Evolutionary conservation across 2,329 filamentous ascomycete genomes (phyloP), one percentile per base, ranked within the genome.

Genomic region (Cladosporium sp.): DNA sequence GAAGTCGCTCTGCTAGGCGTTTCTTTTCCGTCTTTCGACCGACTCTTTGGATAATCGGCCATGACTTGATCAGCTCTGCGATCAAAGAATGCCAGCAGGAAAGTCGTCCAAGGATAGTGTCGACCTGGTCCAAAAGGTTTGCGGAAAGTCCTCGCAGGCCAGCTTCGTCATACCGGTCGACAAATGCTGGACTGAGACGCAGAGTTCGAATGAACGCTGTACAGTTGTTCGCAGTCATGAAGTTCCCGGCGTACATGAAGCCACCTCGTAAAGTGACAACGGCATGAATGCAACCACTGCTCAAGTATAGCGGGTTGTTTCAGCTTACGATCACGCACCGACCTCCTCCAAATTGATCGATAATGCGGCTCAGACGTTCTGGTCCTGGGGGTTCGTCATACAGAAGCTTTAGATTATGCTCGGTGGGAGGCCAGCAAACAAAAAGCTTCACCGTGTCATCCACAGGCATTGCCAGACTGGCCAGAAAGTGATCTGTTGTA

Each of bases 321-420:
- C 40, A 24, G 15, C 40, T 29, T 43, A 32, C 40, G 17, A 43
- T 24, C 22, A 30, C 40, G 40, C 40, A 43, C 15, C 22, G 22
- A 30, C 40, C 40, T 43, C 24, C 40, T 12, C 15, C 24, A 18
- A 43, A 24, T 19, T 43, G 22, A 32, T 43, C 40, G 40, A 43
- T 32, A 7, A 43, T 43, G 40, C 24, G 40, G 15, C 40, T 43
- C 22, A 43, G 24, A 43, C 40, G 40, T 15, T 43, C 40, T 30
- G 40, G 40, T 43, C 40, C 40, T 32, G 40, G 40, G 40, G 24
- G 40, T 24, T 43, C 40, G 22, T 43, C 40, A 24, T 30, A 20
- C 15, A 43, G 40, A 30, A 43, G 40, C 40, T 43, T 43, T 43
- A 43, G n/a, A 43, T 43, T 43, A 43, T 43, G 40, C 40, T 43